A percentile compares a stretch with the other conserved stretches of the same genome.
Evolutionary conservation across 2,329 filamentous ascomycete genomes (phyloP).

Genomic region (Cladorrhinum sp.): DNA sequence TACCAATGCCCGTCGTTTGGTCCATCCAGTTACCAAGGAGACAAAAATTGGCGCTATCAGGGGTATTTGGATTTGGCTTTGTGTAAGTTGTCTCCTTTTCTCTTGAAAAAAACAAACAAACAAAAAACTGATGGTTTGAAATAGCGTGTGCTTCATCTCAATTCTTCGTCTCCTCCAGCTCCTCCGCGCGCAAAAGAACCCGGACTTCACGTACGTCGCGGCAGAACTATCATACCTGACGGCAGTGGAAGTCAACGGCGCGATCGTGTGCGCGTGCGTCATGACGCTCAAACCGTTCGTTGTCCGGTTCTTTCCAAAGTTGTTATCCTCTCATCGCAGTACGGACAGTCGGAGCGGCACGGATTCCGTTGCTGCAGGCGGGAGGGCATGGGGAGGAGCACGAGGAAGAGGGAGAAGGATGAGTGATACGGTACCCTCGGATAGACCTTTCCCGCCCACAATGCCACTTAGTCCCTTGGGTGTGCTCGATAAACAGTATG

Average conservation of each 20-base stretch:
- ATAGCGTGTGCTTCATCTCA: constrained; percentile 35
- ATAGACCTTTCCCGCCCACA: too few relatives aligned
- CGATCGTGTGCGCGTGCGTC: constrained; percentile 36
- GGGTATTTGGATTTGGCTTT: constrained; percentile 21
- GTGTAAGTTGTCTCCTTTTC: constrained; percentile 8
- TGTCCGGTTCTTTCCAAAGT: constrained; percentile 28
- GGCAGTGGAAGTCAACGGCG: constrained; percentile 35
- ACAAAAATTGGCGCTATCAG: constrained; percentile 19
- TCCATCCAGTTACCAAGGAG: constrained; percentile 15
- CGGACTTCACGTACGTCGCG: constrained; percentile 31
- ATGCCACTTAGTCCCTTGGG: background rate
- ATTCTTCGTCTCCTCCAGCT: constrained; percentile 32
- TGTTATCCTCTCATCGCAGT: constrained; percentile 9
- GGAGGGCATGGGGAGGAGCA: too few relatives aligned
- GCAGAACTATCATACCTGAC: constrained; percentile 33
- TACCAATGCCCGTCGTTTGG: constrained; percentile 35
- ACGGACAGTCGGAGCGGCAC: background rate
- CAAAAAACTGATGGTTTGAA: too few relatives aligned
- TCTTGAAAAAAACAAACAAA: background rate
- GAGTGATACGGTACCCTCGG: too few relatives aligned
- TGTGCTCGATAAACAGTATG: constrained; percentile 8
- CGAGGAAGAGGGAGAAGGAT: background rate
- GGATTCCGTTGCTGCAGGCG: background rate
- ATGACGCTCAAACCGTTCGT: constrained; percentile 37
- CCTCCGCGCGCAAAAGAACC: constrained; percentile 18